Conservation (phyloP, 164 flowering plant genomes). For the Macadamia integrifolia region DNA sequence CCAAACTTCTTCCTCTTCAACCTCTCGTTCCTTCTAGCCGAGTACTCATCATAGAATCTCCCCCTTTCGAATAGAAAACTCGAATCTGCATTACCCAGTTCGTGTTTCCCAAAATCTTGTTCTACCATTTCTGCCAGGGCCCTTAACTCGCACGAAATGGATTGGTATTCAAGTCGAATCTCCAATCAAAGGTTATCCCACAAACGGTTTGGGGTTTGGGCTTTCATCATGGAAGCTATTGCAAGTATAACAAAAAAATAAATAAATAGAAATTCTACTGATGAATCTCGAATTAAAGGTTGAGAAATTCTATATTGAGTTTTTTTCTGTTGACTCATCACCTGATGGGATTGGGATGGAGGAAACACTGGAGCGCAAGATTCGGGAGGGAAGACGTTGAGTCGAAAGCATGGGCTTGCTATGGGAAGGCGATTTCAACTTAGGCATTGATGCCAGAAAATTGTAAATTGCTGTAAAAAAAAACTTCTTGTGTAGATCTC, state of each 20-base stretch:
- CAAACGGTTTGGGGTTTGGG: slow-evolving; percentile 24
- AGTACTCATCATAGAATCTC: too few relatives aligned
- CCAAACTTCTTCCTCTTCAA: too few relatives aligned
- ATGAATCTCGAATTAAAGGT: not conserved
- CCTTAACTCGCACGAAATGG: slow-evolving; percentile 54
- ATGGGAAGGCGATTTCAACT: slow-evolving; percentile 33
- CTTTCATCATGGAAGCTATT: slow-evolving; percentile 29
- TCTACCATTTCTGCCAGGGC: slow-evolving; percentile 63
- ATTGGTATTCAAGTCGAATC: slow-evolving; percentile 45
- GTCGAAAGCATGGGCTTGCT: slow-evolving; percentile 67
- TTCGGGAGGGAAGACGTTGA: slow-evolving; percentile 44
- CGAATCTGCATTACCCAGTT: not conserved
- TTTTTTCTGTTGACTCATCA: not conserved
- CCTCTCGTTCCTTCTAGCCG: too few relatives aligned
- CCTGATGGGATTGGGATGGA: slow-evolving; percentile 50
- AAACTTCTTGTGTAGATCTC: not conserved
- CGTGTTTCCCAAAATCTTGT: slow-evolving; percentile 34
- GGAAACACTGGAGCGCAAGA: slow-evolving; percentile 33
- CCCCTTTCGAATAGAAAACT: too few relatives aligned
- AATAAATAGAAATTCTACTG: not conserved
- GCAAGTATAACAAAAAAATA: not conserved
- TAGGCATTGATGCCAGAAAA: slow-evolving; percentile 22
- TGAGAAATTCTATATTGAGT: not conserved
- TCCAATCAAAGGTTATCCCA: slow-evolving; percentile 10
- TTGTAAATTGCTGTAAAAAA: slow-evolving; percentile 3